A percentile compares a stretch with the other conserved stretches of the same genome.
Evolutionary conservation across 805 yeast genomes (phyloP).

Genomic region (Lipomyces sp.): DNA sequence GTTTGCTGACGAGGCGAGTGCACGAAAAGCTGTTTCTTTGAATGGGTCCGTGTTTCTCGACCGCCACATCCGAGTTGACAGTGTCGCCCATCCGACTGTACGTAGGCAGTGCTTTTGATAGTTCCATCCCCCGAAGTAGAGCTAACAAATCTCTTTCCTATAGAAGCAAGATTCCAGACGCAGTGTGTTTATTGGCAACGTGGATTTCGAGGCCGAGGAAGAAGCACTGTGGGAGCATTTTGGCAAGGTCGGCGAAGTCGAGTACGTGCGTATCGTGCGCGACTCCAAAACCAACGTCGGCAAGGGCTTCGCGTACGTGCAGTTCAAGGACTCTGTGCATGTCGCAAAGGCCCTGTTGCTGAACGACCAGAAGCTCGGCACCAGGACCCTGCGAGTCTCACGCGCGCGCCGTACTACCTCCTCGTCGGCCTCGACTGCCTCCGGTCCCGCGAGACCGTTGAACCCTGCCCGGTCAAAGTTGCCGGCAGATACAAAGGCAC

Average conservation of each 20-base stretch:
- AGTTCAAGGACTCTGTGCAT: slow-evolving; percentile 61
- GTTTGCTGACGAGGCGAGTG: slow-evolving; percentile 51
- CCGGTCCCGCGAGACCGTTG: slow-evolving; percentile 30
- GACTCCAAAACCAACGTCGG: slow-evolving; percentile 93
- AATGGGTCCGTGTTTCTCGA: slow-evolving; percentile 68
- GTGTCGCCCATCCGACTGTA: slow-evolving; percentile 91
- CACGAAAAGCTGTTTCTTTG: slow-evolving; percentile 44
- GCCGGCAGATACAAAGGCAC: slow-evolving; percentile 72
- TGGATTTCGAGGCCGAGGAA: slow-evolving; percentile 89
- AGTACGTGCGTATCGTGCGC: slow-evolving; percentile 84
- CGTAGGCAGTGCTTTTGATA: too few species aligned
- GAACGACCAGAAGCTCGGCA: slow-evolving; percentile 59
- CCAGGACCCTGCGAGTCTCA: slow-evolving; percentile 69
- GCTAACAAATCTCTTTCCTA: too few species aligned
- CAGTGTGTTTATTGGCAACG: slow-evolving; percentile 86
- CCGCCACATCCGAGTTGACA: slow-evolving; percentile 85
- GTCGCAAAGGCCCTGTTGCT: slow-evolving; percentile 79
- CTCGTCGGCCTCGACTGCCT: slow-evolving; percentile 19
- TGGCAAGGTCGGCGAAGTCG: slow-evolving; percentile 62
- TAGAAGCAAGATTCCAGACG: slow-evolving; percentile 76
- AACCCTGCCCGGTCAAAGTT: too few species aligned
- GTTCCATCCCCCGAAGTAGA: too few species aligned
- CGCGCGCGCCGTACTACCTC: slow-evolving; percentile 51
- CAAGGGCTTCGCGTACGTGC: slow-evolving; percentile 95
- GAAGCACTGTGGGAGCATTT: slow-evolving; percentile 86